Percentiles rank a stretch among this genome's conserved stretches.
These are phyloP conservation scores for Clitocybe nebularis DNA, from an alignment of 1,284 basidiomycete species.

Conservation along the genomic window DNA sequence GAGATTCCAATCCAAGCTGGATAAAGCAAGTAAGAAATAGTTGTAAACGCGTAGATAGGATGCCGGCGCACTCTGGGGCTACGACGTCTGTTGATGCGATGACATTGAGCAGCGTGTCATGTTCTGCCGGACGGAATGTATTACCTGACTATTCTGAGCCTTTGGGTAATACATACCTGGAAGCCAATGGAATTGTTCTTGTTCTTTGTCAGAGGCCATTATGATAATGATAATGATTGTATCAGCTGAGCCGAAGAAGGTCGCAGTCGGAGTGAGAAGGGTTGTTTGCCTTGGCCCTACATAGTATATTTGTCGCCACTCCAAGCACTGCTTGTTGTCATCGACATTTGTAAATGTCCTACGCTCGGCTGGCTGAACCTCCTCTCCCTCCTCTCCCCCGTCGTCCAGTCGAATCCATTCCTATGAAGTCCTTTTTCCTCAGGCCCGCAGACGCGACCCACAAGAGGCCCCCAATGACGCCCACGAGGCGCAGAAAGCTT, in stretches of 20 bases:
- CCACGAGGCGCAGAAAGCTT: conserved; percentile 37
- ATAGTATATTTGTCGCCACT: not conserved
- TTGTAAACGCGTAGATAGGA: conserved; percentile 8
- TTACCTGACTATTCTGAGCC: not conserved
- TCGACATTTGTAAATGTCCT: conserved; percentile 14
- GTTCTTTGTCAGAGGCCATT: conserved; percentile 15
- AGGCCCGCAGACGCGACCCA: conserved; percentile 13
- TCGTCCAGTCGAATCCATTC: not conserved
- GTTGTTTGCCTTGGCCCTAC: not conserved
- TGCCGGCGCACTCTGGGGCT: conserved; percentile 51
- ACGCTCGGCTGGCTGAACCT: conserved; percentile 15
- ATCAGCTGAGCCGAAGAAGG: not conserved
- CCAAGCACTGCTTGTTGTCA: not conserved
- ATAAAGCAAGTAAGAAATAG: conserved; percentile 13
- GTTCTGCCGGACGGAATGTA: conserved; percentile 36
- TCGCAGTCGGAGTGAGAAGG: not conserved
- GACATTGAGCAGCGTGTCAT: conserved; percentile 59
- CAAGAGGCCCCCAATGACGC: conserved; percentile 23
- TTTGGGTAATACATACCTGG: conserved; percentile 33
- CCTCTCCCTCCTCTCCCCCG: conserved; percentile 4
- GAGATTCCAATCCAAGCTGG: conserved; percentile 71
- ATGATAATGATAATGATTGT: too few relatives aligned
- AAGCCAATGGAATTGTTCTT: conserved; percentile 37
- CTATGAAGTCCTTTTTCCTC: conserved; percentile 18
- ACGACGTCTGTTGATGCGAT: conserved; percentile 70